Base-by-base conservation (phyloP, 257 asterid species). In the Solanum virginianum region DNA sequence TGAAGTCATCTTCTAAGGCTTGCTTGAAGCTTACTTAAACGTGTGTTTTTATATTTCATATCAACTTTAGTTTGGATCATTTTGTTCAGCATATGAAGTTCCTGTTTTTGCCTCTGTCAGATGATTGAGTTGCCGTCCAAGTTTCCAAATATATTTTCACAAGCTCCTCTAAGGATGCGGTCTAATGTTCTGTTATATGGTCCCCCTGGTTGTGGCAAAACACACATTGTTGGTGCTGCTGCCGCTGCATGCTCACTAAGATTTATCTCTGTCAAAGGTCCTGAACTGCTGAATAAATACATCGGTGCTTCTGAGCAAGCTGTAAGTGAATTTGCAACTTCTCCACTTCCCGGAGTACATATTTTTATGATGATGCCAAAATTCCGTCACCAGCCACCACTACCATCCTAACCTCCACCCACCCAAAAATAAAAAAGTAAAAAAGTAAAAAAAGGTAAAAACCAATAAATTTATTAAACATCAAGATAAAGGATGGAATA, bases 241-340 rank as follows among this genome's bases (percentile, higher is more conserved):
- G 99, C 99, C 88, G 97, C 97, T 39, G 96, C 99, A 85, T 96
- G 98, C 91, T 94, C 98, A 17, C 88, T 96, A 68, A 95, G 98
- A 65, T 96, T 96, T 87, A 94, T 96, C 91, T 95, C 99, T 45
- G 98, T 96, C 84, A 96, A 96, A 89, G 99, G 99, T 75, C 99
- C 98, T 60, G 99, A 96, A 91, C 88, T 96, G 89, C 95, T 96
- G 88, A 96, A 96, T 84, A 96, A 96, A 88, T 96, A 96, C 84
- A 96, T 96, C 45, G 99, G 99, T 88, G 99, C 99, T 89, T 96
- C 98, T 85, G 99, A 95, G 91, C 99, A 96, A 93, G 99, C 98
- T 65, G 99, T 93, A 92, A 93, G 96, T 81, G 66, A 81, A 56
- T 60, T 86, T 80, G 32, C 84, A 45, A 66, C 62, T 39, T 81